Percentiles rank a stretch among this genome's conserved stretches.
phyloP scores from a whole-genome alignment of 257 asterid species.

The Echites panduratus region DNA sequence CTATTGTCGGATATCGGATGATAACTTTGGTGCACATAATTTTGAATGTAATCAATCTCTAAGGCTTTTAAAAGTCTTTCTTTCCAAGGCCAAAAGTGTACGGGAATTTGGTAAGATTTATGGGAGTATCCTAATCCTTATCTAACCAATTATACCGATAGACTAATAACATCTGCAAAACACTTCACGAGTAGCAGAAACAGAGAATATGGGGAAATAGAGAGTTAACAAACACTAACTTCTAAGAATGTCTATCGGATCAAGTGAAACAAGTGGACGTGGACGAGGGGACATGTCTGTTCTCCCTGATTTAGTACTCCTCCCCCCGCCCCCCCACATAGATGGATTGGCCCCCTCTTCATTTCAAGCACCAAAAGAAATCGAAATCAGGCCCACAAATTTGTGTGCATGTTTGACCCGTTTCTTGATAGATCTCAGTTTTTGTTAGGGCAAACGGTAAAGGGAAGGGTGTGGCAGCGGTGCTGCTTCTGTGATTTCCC shows the following conservation, averaged over 20 bases:
- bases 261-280: slow-evolving; percentile 11
- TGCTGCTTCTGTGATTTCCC: neutral
- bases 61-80: neutral
- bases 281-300: slow-evolving; percentile 12
- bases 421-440: neutral
- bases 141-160: neutral
- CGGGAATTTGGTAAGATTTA: neutral
- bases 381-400: slow-evolving; percentile 2
- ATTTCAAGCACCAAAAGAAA: neutral
- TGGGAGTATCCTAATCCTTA: slow-evolving; percentile 1
- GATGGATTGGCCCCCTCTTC: neutral
- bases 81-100: slow-evolving; percentile 5
- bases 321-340: too few relatives aligned
- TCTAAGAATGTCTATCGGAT: slow-evolving; percentile 16
- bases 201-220: neutral
- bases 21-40: neutral
- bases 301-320: neutral
- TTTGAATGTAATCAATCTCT: slow-evolving; percentile 12
- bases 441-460: neutral
- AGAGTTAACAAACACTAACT: slow-evolving; percentile 22
- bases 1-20: neutral
- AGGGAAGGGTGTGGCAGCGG: neutral
- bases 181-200: slow-evolving; percentile 9
- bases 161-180: neutral
- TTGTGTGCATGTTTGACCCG: neutral